Percentiles rank a stretch among this genome's conserved stretches.
phyloP scores from a whole-genome alignment of 805 yeast species.

The Starmera dryadoides region DNA sequence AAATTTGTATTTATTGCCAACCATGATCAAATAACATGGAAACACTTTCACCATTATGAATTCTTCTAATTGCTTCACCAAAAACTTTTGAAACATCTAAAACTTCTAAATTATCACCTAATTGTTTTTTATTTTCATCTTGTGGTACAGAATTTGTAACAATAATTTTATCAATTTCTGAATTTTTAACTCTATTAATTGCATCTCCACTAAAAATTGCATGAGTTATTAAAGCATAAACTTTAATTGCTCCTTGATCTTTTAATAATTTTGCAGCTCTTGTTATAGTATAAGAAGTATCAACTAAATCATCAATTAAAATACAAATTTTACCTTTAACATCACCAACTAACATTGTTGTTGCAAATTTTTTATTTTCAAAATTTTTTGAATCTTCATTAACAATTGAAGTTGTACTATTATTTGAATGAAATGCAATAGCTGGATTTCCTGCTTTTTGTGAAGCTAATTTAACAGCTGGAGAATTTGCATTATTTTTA shows the following conservation, averaged over 20 bases:
- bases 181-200: constrained; percentile 53
- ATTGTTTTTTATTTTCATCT: constrained; percentile 38
- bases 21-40: constrained; percentile 88
- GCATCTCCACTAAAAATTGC: constrained; percentile 94
- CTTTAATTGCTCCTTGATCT: constrained; percentile 86
- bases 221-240: constrained; percentile 85
- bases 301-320: constrained; percentile 89
- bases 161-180: constrained; percentile 74
- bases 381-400: not conserved
- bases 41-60: constrained; percentile 95
- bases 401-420: constrained; percentile 18
- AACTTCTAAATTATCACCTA: constrained; percentile 65
- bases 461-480: constrained; percentile 12
- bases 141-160: constrained; percentile 94
- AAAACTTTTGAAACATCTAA: constrained; percentile 83
- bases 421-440: constrained; percentile 11
- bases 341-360: constrained; percentile 95
- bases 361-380: constrained; percentile 42
- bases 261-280: constrained; percentile 88
- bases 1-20: constrained; percentile 15
- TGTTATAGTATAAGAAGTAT: constrained; percentile 86
- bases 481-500: constrained; percentile 3
- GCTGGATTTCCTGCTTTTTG: constrained; percentile 4
- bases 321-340: constrained; percentile 82
- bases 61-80: constrained; percentile 93